A percentile compares a stretch with the other conserved stretches of the same genome.
Conservation (phyloP, 202 grass and related monocot species). For the Carex sylvatica region DNA sequence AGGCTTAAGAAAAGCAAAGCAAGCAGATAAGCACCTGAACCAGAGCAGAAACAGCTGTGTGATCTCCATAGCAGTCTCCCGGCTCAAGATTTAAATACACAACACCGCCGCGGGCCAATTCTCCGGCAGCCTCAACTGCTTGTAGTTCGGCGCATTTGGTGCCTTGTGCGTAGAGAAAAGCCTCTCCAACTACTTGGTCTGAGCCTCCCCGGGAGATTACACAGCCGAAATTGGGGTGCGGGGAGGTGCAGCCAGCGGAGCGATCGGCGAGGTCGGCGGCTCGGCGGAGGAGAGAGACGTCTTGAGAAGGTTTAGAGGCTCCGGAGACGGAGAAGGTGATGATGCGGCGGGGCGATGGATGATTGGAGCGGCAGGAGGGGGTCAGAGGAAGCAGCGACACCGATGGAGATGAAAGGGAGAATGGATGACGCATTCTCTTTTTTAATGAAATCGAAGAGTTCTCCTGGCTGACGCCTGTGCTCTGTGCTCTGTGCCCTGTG, state of each 20-base stretch:
- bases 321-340: neutral
- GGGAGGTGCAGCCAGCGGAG: slow-evolving; percentile 63
- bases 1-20: too few species aligned
- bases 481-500: too few species aligned
- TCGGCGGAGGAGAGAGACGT: slow-evolving; percentile 40
- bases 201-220: slow-evolving; percentile 42
- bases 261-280: slow-evolving; percentile 73
- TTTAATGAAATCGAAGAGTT: too few species aligned
- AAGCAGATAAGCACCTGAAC: slow-evolving; percentile 52
- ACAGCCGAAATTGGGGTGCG: slow-evolving; percentile 91
- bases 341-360: neutral
- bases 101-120: slow-evolving; percentile 52
- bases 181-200: slow-evolving; percentile 50
- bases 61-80: slow-evolving; percentile 69
- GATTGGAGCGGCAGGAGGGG: neutral
- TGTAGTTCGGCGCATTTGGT: slow-evolving; percentile 80
- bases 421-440: neutral
- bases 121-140: slow-evolving; percentile 53
- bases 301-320: slow-evolving; percentile 13
- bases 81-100: slow-evolving; percentile 92
- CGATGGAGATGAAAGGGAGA: neutral
- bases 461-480: too few species aligned
- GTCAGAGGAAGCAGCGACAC: neutral
- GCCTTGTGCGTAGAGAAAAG: slow-evolving; percentile 85
- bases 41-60: slow-evolving; percentile 52